These are phyloP conservation scores for Chlamydomonas sp. DNA, from an alignment of 139 green algal species.

Conservation along the genomic window DNA sequence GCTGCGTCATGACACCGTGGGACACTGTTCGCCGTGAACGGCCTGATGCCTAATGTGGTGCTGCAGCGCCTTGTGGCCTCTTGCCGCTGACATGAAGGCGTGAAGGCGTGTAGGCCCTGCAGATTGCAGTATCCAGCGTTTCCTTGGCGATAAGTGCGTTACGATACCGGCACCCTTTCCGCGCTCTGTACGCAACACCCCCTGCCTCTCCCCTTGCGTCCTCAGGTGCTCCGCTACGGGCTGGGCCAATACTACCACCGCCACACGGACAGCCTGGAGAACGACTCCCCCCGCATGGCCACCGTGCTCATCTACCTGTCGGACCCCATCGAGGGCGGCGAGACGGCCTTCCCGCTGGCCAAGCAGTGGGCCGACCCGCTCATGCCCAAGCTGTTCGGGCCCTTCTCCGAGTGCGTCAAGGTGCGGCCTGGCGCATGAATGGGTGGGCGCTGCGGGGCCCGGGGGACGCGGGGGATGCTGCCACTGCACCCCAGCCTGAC, in stretches of 20 bases:
- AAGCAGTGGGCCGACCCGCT: conserved; percentile 57
- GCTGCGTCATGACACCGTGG: no score
- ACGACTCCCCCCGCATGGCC: conserved; percentile 65
- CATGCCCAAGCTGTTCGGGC: conserved; percentile 44
- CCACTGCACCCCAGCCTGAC: background rate
- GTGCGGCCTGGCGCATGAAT: background rate
- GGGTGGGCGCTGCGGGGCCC: background rate
- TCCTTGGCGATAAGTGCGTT: background rate
- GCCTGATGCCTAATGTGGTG: no score
- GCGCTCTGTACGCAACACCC: background rate
- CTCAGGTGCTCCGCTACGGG: conserved; percentile 77
- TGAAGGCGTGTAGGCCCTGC: no score
- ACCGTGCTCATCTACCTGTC: conserved; percentile 86
- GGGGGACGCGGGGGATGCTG: background rate
- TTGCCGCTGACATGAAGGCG: no score
- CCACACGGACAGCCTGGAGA: conserved; percentile 77
- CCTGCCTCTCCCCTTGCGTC: background rate
- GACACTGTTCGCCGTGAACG: no score
- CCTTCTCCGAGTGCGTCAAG: conserved; percentile 50
- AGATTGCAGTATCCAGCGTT: no score
- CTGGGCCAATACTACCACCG: conserved; percentile 84
- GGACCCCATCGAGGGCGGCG: conserved; percentile 49
- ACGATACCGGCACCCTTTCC: background rate
- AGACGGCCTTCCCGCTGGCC: conserved; percentile 65
- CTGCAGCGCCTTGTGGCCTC: no score